A percentile compares a stretch with the other conserved stretches of the same genome.
Evolutionary conservation across 306 rosid genomes (phyloP).

Genomic region (Ormosia semicastrata): DNA sequence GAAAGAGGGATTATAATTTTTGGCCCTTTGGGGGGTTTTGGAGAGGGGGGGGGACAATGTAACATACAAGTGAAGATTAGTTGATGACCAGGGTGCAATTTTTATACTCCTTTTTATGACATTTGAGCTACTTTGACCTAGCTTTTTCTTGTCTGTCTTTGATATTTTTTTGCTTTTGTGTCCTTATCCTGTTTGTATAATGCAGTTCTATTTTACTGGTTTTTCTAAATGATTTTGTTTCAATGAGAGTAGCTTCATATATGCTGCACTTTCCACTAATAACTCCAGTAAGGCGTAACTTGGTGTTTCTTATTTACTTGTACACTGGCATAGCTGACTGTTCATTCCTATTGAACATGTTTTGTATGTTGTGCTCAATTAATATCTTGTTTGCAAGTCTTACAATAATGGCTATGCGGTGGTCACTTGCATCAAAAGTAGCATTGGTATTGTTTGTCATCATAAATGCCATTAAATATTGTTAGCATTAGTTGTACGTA

Average conservation of each 20-base stretch:
- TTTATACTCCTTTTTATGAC: not conserved
- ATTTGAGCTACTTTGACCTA: not conserved
- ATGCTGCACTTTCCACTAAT: not conserved
- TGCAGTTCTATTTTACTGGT: not conserved
- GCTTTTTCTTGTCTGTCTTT: not conserved
- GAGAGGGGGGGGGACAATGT: not conserved
- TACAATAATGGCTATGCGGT: not conserved
- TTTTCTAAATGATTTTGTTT: conserved; percentile 11
- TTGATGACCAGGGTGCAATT: not conserved
- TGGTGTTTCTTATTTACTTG: conserved; percentile 16
- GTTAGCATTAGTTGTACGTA: conserved; percentile 17
- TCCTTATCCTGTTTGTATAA: conserved; percentile 2
- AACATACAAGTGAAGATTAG: not conserved
- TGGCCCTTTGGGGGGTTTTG: not conserved
- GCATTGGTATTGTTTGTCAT: conserved; percentile 11
- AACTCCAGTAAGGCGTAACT: not conserved
- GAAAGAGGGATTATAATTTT: not conserved
- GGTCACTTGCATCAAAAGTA: conserved; percentile 19
- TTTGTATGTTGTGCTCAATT: not conserved
- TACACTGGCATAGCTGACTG: not conserved
- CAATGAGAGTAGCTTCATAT: not conserved
- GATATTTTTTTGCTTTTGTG: not conserved
- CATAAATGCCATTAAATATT: not conserved
- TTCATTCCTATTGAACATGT: not conserved
- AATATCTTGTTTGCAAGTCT: not conserved